Conservation (phyloP, 345 rosid genomes). For the Citrus maxima region DNA sequence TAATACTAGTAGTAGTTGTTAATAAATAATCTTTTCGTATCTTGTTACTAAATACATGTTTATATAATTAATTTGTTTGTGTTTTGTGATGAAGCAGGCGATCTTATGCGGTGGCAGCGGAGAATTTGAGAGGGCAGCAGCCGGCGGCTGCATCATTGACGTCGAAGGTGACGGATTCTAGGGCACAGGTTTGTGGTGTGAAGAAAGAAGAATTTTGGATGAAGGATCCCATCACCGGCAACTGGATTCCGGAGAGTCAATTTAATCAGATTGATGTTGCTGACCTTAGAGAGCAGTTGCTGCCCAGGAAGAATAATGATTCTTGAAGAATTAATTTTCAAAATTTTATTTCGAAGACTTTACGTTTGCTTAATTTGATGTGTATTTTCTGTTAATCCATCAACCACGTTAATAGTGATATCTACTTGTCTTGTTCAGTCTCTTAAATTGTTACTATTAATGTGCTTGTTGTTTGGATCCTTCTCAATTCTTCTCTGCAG, state of each 20-base stretch:
- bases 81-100: slow-evolving; percentile 15
- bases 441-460: background rate
- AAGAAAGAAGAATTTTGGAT: slow-evolving; percentile 37
- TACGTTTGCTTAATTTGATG: background rate
- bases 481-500: too few relatives aligned
- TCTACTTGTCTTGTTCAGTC: background rate
- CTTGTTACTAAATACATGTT: too few relatives aligned
- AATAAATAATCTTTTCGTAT: background rate
- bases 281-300: slow-evolving; percentile 32
- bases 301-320: slow-evolving; percentile 16
- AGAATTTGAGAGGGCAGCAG: slow-evolving; percentile 11
- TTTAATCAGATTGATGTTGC: slow-evolving; percentile 35
- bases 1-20: too few relatives aligned
- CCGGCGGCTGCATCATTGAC: background rate
- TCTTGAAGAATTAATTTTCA: too few relatives aligned
- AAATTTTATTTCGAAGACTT: background rate
- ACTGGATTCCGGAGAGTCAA: slow-evolving; percentile 51
- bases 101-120: slow-evolving; percentile 17
- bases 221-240: slow-evolving; percentile 48
- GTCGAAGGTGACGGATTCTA: slow-evolving; percentile 15
- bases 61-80: too few relatives aligned
- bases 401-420: background rate
- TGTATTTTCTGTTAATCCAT: background rate
- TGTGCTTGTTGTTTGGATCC: too few relatives aligned
- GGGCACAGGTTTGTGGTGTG: background rate